Evolutionary conservation across 306 rosid species (phyloP).

Genomic region (Quercus rubra): DNA sequence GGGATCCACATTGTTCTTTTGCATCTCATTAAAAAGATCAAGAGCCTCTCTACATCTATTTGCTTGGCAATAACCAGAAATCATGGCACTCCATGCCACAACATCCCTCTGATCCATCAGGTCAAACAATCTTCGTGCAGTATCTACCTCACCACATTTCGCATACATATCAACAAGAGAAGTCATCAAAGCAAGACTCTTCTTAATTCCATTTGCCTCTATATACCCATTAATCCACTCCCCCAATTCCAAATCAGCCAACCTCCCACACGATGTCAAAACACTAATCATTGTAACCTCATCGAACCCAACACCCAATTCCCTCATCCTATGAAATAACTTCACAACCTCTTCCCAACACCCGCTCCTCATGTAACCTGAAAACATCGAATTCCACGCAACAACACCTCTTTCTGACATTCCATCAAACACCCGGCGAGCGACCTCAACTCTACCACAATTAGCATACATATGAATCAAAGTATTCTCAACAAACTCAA

Average conservation of each 20-base stretch:
- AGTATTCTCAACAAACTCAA: constrained; percentile 44
- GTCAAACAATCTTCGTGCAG: constrained; percentile 45
- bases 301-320: constrained; percentile 33
- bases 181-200: constrained; percentile 42
- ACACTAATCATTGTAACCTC: constrained; percentile 53
- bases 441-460: constrained; percentile 38
- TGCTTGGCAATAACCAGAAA: constrained; percentile 58
- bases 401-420: constrained; percentile 28
- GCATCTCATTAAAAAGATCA: constrained; percentile 55
- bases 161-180: constrained; percentile 59
- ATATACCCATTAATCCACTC: constrained; percentile 44
- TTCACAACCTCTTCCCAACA: constrained; percentile 51
- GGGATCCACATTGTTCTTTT: constrained; percentile 44
- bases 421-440: constrained; percentile 57
- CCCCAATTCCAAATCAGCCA: constrained; percentile 51
- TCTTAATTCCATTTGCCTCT: constrained; percentile 30
- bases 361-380: constrained; percentile 43
- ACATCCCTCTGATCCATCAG: constrained; percentile 49
- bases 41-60: constrained; percentile 57
- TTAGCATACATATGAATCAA: constrained; percentile 45
- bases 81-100: constrained; percentile 70
- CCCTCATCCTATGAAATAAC: constrained; percentile 36
- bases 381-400: constrained; percentile 55
- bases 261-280: constrained; percentile 54
- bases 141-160: constrained; percentile 54